Conservation (phyloP, 345 rosid genomes). For the Fremontodendron californicum region DNA sequence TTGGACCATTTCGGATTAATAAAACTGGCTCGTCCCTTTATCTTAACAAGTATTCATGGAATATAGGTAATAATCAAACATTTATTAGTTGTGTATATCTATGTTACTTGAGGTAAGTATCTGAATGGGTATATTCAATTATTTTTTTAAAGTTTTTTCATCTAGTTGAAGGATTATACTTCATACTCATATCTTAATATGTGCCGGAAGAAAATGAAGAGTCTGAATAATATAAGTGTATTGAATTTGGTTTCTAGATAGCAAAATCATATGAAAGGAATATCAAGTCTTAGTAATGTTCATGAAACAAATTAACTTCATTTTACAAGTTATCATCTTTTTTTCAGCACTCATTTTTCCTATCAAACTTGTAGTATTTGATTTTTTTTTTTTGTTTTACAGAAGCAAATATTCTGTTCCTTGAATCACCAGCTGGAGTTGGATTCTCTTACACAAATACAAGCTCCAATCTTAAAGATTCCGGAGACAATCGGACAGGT, state of each 20-base stretch:
- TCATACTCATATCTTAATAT: too few relatives aligned
- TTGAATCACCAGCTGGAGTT: slow-evolving; percentile 95
- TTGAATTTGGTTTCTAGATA: too few relatives aligned
- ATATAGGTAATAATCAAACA: slow-evolving; percentile 42
- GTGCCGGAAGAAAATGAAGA: too few relatives aligned
- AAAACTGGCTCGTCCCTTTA: slow-evolving; percentile 58
- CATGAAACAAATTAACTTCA: background rate
- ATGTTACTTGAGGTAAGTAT: too few relatives aligned
- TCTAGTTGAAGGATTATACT: too few relatives aligned
- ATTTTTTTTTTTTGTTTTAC: slow-evolving; percentile 18
- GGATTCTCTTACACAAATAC: slow-evolving; percentile 94
- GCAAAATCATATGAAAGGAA: background rate
- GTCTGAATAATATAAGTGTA: too few relatives aligned
- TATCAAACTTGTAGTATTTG: background rate
- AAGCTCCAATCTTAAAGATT: slow-evolving; percentile 57
- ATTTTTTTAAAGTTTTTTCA: too few relatives aligned
- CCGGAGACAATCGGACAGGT: slow-evolving; percentile 85
- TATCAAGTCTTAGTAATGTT: background rate
- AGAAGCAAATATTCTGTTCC: slow-evolving; percentile 85
- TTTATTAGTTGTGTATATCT: background rate
- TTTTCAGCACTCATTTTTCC: background rate
- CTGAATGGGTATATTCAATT: too few relatives aligned
- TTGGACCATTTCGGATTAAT: slow-evolving; percentile 86
- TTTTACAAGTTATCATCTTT: background rate
- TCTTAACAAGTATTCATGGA: slow-evolving; percentile 70